These are phyloP conservation scores for Chamaecyparis obtusa DNA, from an alignment of 75 land plant genomes.

Conservation along the genomic window DNA sequence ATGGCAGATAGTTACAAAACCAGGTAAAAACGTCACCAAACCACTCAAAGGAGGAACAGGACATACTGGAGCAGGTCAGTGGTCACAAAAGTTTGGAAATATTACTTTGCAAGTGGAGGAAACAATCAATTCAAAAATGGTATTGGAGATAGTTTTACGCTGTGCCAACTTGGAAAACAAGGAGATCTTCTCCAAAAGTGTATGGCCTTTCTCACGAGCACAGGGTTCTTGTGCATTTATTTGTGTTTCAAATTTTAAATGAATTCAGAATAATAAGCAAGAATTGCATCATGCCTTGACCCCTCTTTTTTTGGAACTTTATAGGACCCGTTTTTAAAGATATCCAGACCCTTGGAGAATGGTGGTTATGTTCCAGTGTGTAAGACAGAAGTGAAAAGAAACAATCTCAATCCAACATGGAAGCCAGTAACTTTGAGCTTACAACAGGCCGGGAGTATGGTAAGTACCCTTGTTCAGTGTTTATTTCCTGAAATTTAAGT, in stretches of 20 bases:
- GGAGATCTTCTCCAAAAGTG: slow-evolving; percentile 84
- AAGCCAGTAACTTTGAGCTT: slow-evolving; percentile 55
- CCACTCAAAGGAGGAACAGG: slow-evolving; percentile 31
- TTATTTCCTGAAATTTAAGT: background rate
- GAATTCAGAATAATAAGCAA: background rate
- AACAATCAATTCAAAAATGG: slow-evolving; percentile 54
- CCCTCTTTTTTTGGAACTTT: background rate
- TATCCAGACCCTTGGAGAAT: slow-evolving; percentile 56
- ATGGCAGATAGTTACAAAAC: slow-evolving; percentile 73
- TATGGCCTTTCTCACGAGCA: slow-evolving; percentile 24
- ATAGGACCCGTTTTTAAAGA: slow-evolving; percentile 87
- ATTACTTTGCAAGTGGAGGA: slow-evolving; percentile 81
- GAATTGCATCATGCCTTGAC: background rate
- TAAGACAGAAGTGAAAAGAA: slow-evolving; percentile 79
- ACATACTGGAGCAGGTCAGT: background rate
- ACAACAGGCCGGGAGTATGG: slow-evolving; percentile 70
- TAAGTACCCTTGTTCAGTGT: slow-evolving; percentile 3
- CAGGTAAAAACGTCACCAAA: slow-evolving; percentile 32
- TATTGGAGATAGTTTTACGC: slow-evolving; percentile 55
- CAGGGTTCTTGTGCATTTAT: background rate
- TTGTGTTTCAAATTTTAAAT: background rate
- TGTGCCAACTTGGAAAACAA: slow-evolving; percentile 65
- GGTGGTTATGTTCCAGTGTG: slow-evolving; percentile 55
- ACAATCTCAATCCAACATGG: slow-evolving; percentile 80
- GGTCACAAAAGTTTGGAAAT: slow-evolving; percentile 34